These are phyloP conservation scores for Saccharomycopsis sp. DNA, from an alignment of 805 yeast species.

Conservation along the genomic window DNA sequence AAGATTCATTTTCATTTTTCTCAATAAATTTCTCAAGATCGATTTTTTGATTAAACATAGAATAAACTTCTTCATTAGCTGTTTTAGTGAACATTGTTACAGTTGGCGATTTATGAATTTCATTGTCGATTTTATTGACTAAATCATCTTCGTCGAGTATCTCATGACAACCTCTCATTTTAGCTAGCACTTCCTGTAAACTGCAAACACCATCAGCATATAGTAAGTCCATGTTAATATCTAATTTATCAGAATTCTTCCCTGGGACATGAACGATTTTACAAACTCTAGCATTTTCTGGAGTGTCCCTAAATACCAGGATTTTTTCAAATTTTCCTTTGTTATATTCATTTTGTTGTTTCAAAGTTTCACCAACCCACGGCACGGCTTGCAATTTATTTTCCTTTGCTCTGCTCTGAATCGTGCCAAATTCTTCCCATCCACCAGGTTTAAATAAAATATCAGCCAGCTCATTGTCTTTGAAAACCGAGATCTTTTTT, in stretches of 20 bases:
- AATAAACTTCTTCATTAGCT: conserved; percentile 65
- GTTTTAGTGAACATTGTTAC: conserved; percentile 68
- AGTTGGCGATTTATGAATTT: conserved; percentile 40
- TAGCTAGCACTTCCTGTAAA: conserved; percentile 57
- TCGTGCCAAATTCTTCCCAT: conserved; percentile 45
- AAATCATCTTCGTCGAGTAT: conserved; percentile 26
- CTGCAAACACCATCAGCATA: conserved; percentile 49
- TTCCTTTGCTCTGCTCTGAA: conserved; percentile 52
- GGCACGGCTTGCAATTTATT: conserved; percentile 47
- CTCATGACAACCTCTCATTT: conserved; percentile 32
- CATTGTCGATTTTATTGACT: background rate
- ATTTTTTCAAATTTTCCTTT: conserved; percentile 9
- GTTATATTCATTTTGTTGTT: conserved; percentile 30
- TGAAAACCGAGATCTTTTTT: conserved; percentile 7
- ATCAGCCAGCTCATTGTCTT: background rate
- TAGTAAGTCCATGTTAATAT: conserved; percentile 48
- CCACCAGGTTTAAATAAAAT: conserved; percentile 25
- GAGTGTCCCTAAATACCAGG: conserved; percentile 15
- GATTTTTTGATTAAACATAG: conserved; percentile 57
- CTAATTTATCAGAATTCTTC: conserved; percentile 51
- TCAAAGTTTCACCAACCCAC: conserved; percentile 59
- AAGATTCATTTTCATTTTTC: conserved; percentile 5
- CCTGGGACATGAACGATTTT: conserved; percentile 50
- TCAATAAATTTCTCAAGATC: conserved; percentile 20
- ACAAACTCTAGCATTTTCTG: conserved; percentile 32